Evolutionary conservation across 345 rosid species (phyloP).

Genomic region (Capsella bursapastoris): DNA sequence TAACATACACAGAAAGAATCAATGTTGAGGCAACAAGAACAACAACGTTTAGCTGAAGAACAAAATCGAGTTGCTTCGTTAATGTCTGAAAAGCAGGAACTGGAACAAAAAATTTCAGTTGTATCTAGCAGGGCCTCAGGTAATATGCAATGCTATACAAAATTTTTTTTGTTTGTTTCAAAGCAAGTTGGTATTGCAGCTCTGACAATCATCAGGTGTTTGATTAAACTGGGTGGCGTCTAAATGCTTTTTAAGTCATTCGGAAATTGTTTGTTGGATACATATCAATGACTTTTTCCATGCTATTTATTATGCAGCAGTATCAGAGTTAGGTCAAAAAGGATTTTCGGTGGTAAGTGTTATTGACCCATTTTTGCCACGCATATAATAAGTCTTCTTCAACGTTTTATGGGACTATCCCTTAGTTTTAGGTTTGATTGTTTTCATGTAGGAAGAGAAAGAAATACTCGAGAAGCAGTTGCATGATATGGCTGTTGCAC

Average conservation of each 20-base stretch:
- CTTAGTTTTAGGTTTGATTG: constrained; percentile 18
- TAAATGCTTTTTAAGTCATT: neutral
- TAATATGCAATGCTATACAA: constrained; percentile 25
- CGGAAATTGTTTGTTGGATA: neutral
- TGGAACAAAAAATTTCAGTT: constrained; percentile 68
- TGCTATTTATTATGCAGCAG: constrained; percentile 45
- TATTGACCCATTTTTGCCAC: constrained; percentile 3
- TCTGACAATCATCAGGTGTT: constrained; percentile 8
- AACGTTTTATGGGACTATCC: neutral
- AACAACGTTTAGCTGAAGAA: constrained; percentile 59
- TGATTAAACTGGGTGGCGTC: constrained; percentile 1
- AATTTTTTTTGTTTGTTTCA: neutral
- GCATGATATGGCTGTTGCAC: constrained; percentile 91
- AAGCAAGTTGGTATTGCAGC: neutral
- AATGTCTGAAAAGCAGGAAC: constrained; percentile 69
- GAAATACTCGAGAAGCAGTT: constrained; percentile 88
- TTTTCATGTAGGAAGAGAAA: constrained; percentile 71
- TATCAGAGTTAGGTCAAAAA: constrained; percentile 49
- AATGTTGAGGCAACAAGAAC: constrained; percentile 69
- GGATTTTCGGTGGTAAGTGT: constrained; percentile 68
- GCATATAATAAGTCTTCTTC: constrained; percentile 14
- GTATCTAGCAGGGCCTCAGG: constrained; percentile 60
- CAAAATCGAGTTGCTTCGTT: constrained; percentile 65
- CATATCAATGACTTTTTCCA: constrained; percentile 28
- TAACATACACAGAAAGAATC: constrained; percentile 64